phyloP scores from a whole-genome alignment of 108 stramenopile genomes.

The Cyclostephanos invisitatus region DNA sequence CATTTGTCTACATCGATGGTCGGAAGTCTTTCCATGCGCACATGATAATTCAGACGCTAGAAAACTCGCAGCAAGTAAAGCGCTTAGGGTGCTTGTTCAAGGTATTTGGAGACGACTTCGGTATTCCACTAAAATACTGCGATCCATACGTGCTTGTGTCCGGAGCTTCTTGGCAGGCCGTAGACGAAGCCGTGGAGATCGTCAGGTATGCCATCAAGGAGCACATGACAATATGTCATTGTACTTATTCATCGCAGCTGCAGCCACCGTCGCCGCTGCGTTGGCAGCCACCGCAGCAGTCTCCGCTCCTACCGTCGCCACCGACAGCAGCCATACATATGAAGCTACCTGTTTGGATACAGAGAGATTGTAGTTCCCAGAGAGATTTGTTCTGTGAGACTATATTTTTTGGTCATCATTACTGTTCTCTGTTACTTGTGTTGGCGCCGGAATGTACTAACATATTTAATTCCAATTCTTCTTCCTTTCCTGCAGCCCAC shows the following conservation, averaged over 20 bases:
- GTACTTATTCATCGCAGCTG: constrained; percentile 1
- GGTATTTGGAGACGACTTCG: not conserved
- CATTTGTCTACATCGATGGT: not conserved
- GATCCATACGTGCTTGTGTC: constrained; percentile 3
- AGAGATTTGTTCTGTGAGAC: constrained; percentile 15
- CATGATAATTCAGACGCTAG: not conserved
- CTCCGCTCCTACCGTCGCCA: no score
- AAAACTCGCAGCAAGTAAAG: not conserved
- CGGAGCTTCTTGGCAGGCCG: not conserved
- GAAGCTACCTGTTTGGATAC: constrained; percentile 11
- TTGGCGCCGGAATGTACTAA: not conserved
- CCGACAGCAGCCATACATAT: not conserved
- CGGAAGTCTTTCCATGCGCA: not conserved
- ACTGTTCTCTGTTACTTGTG: no score
- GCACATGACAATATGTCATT: not conserved
- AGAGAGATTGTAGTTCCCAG: constrained; percentile 18
- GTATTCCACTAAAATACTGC: not conserved
- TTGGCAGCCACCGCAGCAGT: no score
- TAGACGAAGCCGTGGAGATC: constrained; percentile 3
- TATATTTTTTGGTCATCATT: not conserved
- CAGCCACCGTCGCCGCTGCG: no score
- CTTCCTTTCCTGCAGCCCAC: not conserved
- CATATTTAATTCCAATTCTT: not conserved
- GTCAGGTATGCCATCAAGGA: not conserved
- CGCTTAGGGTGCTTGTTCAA: not conserved